Base-by-base conservation (phyloP, 2,329 filamentous ascomycete species). In the Aspergillus phoenicis region DNA sequence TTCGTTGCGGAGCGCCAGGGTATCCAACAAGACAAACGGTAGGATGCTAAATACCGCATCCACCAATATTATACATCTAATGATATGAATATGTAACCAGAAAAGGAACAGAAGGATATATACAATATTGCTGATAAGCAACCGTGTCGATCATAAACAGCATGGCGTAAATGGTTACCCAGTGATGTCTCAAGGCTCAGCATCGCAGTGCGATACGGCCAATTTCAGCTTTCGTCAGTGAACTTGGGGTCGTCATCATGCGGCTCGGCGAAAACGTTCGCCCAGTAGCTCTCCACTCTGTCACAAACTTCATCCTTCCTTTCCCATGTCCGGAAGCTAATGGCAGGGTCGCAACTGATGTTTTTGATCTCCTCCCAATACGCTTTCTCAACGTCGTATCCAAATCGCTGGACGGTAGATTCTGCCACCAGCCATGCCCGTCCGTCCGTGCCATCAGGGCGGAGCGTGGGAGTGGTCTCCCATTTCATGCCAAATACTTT, bases 311-410 rank as follows among this genome's bases (percentile, higher is more conserved):
- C 71, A 5, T 62, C 58, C 53, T 73, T 74, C n/a, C 68, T 62
- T 36, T 68, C 60, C 76, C 76, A 79, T 1, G 73, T 71, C 28
- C 66, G 68, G 59, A 79, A 77, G 13, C 67, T 62, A 1, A 61
- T 64, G 52, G 78, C 74, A 2, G 75, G 68, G 33, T 75, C 66
- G 62, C 78, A 80, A 53, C 75, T 76, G 11, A 77, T 74, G 65
- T 67, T 74, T 56, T 74, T 77, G 56, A 79, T 73, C 57, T 78
- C 77, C 52, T 75, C 73, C 77, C 77, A 80, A 47, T 78, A 76
- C 5, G 68, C 67, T 52, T 64, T 73, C 61, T 80, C 77, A 4
- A 70, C 69, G 59, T 80, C 77, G 58, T 73, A 74, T 26, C 77
- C 78, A 53, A 80, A 75, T 10, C 74, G 68, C 20, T 62, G 62